Evolutionary conservation across 2,329 filamentous ascomycete species (phyloP).

Genomic region (Microsporum canis): DNA sequence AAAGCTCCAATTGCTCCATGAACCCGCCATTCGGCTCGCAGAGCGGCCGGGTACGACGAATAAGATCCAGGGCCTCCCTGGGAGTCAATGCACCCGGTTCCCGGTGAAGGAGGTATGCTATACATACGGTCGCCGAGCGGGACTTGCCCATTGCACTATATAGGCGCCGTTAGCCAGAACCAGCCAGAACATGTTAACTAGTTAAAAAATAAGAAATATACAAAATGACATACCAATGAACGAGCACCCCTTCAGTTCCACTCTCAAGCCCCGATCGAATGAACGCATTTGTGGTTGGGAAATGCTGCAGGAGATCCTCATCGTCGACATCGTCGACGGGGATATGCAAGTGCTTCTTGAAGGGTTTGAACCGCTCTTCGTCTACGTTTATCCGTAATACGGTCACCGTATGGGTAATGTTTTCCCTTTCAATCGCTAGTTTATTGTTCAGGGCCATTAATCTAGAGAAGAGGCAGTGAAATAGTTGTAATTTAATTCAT

Average conservation of each 20-base stretch:
- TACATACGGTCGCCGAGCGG: conserved; percentile 69
- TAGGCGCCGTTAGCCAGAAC: not conserved
- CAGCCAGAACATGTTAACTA: not conserved
- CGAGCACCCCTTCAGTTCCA: conserved; percentile 42
- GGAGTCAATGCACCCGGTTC: conserved; percentile 47
- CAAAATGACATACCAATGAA: conserved; percentile 49
- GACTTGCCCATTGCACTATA: conserved; percentile 95
- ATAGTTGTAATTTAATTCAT: not conserved
- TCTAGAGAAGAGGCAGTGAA: conserved; percentile 36
- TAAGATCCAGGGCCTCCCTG: conserved; percentile 55
- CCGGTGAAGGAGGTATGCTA: conserved; percentile 67
- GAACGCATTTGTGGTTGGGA: conserved; percentile 67
- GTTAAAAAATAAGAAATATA: not conserved
- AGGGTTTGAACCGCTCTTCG: conserved; percentile 48
- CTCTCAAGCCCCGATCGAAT: conserved; percentile 63
- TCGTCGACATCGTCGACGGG: conserved; percentile 87
- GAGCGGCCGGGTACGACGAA: conserved; percentile 60
- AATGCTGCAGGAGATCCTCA: conserved; percentile 70
- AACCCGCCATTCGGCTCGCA: conserved; percentile 88
- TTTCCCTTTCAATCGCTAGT: conserved; percentile 55
- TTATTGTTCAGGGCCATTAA: conserved; percentile 67
- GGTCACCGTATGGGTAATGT: conserved; percentile 85
- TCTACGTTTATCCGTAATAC: conserved; percentile 55
- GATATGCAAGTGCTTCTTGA: conserved; percentile 65
- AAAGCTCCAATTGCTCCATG: conserved; percentile 76